Base-by-base conservation (phyloP, 2,329 filamentous ascomycete species). In the Pyricularia sp. region DNA sequence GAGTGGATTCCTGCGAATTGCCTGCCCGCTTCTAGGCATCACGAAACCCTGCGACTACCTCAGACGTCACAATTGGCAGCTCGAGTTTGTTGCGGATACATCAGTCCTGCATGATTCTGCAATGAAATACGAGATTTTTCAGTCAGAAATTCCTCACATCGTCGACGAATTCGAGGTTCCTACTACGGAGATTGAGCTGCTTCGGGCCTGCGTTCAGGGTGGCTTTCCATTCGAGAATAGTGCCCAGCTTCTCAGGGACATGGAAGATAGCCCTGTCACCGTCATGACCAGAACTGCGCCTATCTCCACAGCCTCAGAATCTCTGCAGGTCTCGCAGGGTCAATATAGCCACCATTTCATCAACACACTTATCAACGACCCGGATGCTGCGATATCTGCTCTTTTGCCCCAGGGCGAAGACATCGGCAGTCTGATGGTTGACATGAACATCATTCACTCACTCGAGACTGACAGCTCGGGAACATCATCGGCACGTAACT, bases 161-260 rank as follows among this genome's bases (percentile, higher is more conserved):
- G 28, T 25, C 66, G 66, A 67, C 55, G 26, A 31, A 7, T 12
- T 61, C 11, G 12, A n/a, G 11, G 50, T 25, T 5, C 66, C 66
- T 20, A 67, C 31, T 30, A 31, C 66, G 6, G 66, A 67, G 50
- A 50, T 67, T 20, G 66, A 67, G 50, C 30, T 67, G 26, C 55
- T 67, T 30, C 66, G 66, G 1, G 66, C 66, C 17, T 67, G 66
- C 11, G 28, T 67, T 20, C 66, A 67, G 17, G 66, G 66, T 10
- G 66, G 66, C 5, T 67, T 67, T 31, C 66, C 26, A 12, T 67
- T 67, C 30, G 55, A 67, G 10, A 67, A 67, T 30, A 67, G 66
- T 25, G 25, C 50, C 66, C 17, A 33, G 28, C 66, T 67, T n/a
- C 30, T 67, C 10, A 33, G 28, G 23, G 42, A 67, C 14, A 67